phyloP scores from a whole-genome alignment of 1,139 yeast genomes.

The Saccharomyces hybrid region DNA sequence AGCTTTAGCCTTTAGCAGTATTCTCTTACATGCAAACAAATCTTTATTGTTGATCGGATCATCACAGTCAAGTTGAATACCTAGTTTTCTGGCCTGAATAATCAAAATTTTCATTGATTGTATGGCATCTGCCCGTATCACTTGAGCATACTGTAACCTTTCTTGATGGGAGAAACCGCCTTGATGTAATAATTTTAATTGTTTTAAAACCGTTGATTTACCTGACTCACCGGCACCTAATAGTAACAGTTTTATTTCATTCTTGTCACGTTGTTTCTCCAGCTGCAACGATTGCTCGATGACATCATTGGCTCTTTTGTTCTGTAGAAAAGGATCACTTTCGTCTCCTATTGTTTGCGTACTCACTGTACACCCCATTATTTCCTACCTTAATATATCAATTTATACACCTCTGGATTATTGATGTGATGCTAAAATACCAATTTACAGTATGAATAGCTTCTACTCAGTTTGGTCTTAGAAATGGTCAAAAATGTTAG shows the following conservation, averaged over 20 bases:
- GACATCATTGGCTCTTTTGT: constrained; percentile 49
- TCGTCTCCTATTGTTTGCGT: constrained; percentile 39
- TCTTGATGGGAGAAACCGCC: constrained; percentile 80
- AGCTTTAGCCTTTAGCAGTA: constrained; percentile 49
- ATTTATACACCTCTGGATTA: neutral
- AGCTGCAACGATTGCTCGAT: constrained; percentile 58
- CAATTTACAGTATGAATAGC: neutral
- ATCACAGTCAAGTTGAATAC: constrained; percentile 57
- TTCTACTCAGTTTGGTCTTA: neutral
- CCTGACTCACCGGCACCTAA: constrained; percentile 97
- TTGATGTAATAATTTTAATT: constrained; percentile 76
- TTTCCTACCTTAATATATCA: neutral
- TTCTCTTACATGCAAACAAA: constrained; percentile 41
- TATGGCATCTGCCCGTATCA: constrained; percentile 91
- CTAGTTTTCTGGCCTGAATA: constrained; percentile 57
- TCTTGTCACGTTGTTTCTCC: constrained; percentile 44
- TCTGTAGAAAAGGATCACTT: constrained; percentile 43
- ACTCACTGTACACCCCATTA: constrained; percentile 66
- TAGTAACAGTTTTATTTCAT: constrained; percentile 57
- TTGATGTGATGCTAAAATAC: neutral
- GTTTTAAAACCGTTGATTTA: constrained; percentile 91
- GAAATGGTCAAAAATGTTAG: neutral
- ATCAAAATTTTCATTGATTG: constrained; percentile 82
- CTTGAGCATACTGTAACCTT: constrained; percentile 70
- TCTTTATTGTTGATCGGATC: constrained; percentile 36